A percentile compares a stretch with the other conserved stretches of the same genome.
These are phyloP conservation scores for Pythium sukuiense DNA, from an alignment of 352 stramenopile genomes.

Conservation along the genomic window DNA sequence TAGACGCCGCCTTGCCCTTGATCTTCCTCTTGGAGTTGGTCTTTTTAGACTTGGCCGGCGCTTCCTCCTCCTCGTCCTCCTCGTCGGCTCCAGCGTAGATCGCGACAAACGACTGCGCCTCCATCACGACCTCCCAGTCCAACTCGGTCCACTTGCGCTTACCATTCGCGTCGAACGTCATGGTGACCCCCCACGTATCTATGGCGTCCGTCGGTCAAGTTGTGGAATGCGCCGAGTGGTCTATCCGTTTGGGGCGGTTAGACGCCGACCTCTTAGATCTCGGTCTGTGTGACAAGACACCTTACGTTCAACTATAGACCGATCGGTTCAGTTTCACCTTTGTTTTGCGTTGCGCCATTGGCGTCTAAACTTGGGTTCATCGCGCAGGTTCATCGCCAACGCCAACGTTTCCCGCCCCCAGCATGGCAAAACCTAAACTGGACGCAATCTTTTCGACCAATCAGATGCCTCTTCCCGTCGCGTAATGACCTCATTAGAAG, in stretches of 20 bases:
- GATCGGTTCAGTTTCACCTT: background rate
- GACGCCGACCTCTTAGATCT: background rate
- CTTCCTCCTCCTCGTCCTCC: conserved; percentile 20
- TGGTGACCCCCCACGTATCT: background rate
- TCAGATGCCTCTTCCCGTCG: background rate
- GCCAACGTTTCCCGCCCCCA: background rate
- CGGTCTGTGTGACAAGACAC: background rate
- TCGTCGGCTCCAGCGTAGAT: conserved; percentile 38
- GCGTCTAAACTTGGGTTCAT: conserved; percentile 2
- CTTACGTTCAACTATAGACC: background rate
- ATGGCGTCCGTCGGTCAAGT: conserved; percentile 4
- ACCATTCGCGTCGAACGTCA: conserved; percentile 6
- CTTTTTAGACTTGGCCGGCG: conserved; percentile 14
- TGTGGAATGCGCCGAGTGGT: background rate
- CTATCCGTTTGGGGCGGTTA: background rate
- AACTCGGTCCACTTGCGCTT: conserved; percentile 74
- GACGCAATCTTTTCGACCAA: background rate
- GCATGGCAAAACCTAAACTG: background rate
- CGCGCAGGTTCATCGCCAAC: background rate
- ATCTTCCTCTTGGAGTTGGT: conserved; percentile 10
- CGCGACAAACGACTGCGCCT: conserved; percentile 64
- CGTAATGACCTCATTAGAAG: conserved; percentile 7
- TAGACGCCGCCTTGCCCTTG: conserved; percentile 5
- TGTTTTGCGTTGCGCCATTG: background rate
- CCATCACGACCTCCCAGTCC: conserved; percentile 70